phyloP scores from a whole-genome alignment of 257 asterid genomes.

The Jacaranda copaia region DNA sequence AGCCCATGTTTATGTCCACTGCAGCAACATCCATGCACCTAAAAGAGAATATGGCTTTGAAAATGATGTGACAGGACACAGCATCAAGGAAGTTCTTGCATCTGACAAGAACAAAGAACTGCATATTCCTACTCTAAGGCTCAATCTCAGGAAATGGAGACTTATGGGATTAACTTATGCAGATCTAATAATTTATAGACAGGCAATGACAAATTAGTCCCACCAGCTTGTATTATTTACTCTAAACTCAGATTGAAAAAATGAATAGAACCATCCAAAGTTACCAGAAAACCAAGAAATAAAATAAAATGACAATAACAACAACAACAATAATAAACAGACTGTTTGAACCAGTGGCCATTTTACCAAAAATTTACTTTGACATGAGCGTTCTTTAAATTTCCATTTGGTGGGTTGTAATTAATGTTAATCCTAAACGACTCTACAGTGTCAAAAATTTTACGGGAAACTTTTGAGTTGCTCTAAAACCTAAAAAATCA shows the following conservation, averaged over 20 bases:
- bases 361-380: neutral
- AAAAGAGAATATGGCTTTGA: conserved; percentile 33
- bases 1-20: conserved; percentile 94
- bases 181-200: neutral
- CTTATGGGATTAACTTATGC: neutral
- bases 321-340: neutral
- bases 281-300: neutral
- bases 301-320: neutral
- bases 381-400: neutral
- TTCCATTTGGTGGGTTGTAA: conserved; percentile 3
- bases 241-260: neutral
- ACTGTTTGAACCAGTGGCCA: neutral
- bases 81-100: conserved; percentile 27
- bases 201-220: conserved; percentile 3
- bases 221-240: neutral
- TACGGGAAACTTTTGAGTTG: neutral
- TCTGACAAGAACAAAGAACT: conserved; percentile 4
- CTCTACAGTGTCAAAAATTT: neutral
- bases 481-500: conserved; percentile 11
- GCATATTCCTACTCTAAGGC: conserved; percentile 11
- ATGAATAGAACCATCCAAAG: neutral
- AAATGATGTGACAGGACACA: conserved; percentile 22
- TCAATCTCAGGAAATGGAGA: conserved; percentile 7
- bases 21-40: conserved; percentile 96
- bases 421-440: neutral